Evolutionary conservation across 148 eudicot species (phyloP), one percentile per base, ranked within the genome.

Genomic region (Fagopyrum esculentum): DNA sequence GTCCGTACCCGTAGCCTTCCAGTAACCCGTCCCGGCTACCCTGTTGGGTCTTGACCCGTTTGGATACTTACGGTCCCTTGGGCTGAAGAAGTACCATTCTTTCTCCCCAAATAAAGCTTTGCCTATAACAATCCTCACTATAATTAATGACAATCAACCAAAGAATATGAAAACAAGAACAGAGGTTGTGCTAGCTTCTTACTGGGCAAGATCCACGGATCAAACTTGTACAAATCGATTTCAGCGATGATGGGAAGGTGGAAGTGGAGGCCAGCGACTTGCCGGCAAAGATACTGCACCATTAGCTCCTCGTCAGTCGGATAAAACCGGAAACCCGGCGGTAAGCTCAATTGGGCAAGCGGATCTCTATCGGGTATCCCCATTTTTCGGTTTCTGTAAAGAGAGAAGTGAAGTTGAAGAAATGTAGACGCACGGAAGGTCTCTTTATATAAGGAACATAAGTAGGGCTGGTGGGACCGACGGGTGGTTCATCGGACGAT

Each of bases 1-100:
- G 81, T 92, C 98, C 0, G 93, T 89, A 45, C 98, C 96, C 9
- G 94, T 92, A 0, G 95, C 93, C 52, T 90, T 92, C 97, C 97
- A 90, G 19, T 92, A 92, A 4, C 98, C 96, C 4, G 96, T 78
- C 13, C 93, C 96, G 0, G 98, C 93, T 0, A 86, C 90, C 54
- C 98, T 57, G 50, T 93, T 90, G 3, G 98, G 96, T 4, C 98
- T 74, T 4, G 93, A 85, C 64, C 98, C 98, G 64, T 93, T 93
- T 0, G 96, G 96, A 66, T 92, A 90, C 76, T 92, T 92, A 6
- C 96, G 51, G 8, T 92, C 98, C 60, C 95, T 79, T 1, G 97
- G 92, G 45, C 91, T 88, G 68, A 90, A 92, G 66, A 92, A 92
- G 50, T 92, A 92, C 95, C 96, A 90, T 71, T 92, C 98, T 47